phyloP scores from a whole-genome alignment of 208 protist genomes.

The Angomonas deanei region DNA sequence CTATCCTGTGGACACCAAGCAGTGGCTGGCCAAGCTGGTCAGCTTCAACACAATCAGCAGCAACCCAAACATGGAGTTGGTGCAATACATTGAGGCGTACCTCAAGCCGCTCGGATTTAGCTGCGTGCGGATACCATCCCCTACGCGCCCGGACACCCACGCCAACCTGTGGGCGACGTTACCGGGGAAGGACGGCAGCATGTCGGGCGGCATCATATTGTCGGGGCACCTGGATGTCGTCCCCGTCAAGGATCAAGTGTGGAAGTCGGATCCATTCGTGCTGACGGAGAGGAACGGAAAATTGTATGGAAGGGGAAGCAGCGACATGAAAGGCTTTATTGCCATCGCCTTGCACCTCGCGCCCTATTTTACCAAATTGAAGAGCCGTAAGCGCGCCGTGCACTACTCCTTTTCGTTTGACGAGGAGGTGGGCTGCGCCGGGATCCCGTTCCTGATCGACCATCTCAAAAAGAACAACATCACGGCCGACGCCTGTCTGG shows the following conservation, averaged over 20 bases:
- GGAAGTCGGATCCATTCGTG: slow-evolving; percentile 48
- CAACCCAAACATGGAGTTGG: slow-evolving; percentile 46
- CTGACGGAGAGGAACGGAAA: slow-evolving; percentile 44
- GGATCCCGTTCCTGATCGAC: neutral
- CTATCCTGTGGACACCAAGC: slow-evolving; percentile 2
- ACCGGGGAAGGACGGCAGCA: slow-evolving; percentile 27
- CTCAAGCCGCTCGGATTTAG: slow-evolving; percentile 26
- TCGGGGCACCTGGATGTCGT: slow-evolving; percentile 68
- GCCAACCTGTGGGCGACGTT: slow-evolving; percentile 60
- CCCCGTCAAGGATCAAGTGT: slow-evolving; percentile 61
- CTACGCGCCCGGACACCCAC: slow-evolving; percentile 20
- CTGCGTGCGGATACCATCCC: slow-evolving; percentile 30
- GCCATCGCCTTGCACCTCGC: slow-evolving; percentile 35
- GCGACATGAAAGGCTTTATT: slow-evolving; percentile 66
- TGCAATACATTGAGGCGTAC: slow-evolving; percentile 36
- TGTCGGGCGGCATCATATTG: slow-evolving; percentile 44
- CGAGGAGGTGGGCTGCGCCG: slow-evolving; percentile 23
- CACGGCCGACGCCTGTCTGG: slow-evolving; percentile 38
- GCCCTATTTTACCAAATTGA: slow-evolving; percentile 35
- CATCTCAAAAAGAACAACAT: slow-evolving; percentile 9
- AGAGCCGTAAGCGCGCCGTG: slow-evolving; percentile 33
- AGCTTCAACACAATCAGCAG: slow-evolving; percentile 56
- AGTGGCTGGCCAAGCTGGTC: slow-evolving; percentile 50
- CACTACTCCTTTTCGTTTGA: slow-evolving; percentile 53
- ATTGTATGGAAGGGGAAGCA: slow-evolving; percentile 45